These are phyloP conservation scores for Sphaerobolus stellatus DNA, from an alignment of 1,284 basidiomycete genomes.

Conservation along the genomic window DNA sequence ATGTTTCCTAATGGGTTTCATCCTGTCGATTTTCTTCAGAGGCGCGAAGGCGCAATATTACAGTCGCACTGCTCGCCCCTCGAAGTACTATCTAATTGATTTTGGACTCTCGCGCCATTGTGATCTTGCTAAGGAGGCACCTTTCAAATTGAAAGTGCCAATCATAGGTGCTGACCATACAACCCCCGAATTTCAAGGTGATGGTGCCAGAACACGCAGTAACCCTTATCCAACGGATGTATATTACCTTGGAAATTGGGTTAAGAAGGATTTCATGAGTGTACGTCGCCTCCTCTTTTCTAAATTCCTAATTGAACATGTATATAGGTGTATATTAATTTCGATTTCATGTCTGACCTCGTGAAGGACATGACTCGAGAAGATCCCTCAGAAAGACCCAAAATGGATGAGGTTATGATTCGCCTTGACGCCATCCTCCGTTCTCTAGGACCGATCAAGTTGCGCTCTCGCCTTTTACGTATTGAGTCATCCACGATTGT, in stretches of 20 bases:
- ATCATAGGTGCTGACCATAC: slow-evolving; percentile 23
- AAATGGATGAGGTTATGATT: too few species aligned
- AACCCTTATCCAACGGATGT: slow-evolving; percentile 38
- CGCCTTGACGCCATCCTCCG: too few species aligned
- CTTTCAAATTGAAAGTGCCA: slow-evolving; percentile 22
- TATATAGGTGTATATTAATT: slow-evolving; percentile 21
- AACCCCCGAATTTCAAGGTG: slow-evolving; percentile 24
- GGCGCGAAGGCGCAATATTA: slow-evolving; percentile 23
- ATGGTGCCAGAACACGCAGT: slow-evolving; percentile 17
- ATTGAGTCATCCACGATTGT: too few species aligned
- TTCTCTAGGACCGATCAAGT: too few species aligned
- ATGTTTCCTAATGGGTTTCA: slow-evolving; percentile 32
- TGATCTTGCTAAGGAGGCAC: slow-evolving; percentile 16
- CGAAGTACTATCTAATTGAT: slow-evolving; percentile 36
- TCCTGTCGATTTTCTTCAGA: slow-evolving; percentile 16
- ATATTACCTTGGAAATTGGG: slow-evolving; percentile 35
- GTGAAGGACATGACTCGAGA: slow-evolving; percentile 32
- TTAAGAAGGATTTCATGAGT: slow-evolving; percentile 28
- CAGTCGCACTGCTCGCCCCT: slow-evolving; percentile 30
- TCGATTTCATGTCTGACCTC: slow-evolving; percentile 34
- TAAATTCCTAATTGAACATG: slow-evolving; percentile 23
- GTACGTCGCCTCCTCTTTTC: slow-evolving; percentile 31
- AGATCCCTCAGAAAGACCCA: slow-evolving; percentile 33
- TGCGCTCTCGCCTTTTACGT: too few species aligned
- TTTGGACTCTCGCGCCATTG: slow-evolving; percentile 38